phyloP scores from a whole-genome alignment of 2,329 filamentous ascomycete species.

The Akanthomyces uredinophilus region DNA sequence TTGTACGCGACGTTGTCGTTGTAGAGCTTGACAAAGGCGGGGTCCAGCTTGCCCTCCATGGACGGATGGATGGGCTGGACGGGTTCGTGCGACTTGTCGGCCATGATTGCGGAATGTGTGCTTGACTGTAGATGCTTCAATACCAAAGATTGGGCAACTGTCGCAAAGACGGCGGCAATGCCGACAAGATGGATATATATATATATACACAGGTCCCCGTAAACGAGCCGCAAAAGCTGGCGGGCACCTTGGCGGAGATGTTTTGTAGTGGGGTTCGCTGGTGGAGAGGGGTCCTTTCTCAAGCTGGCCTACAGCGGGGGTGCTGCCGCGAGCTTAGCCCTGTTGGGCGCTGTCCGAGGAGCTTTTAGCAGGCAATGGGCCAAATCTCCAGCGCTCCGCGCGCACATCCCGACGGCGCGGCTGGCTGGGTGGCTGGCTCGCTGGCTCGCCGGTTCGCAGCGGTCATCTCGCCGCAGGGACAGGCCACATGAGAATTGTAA shows the following conservation, averaged over 20 bases:
- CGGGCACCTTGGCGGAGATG: not conserved
- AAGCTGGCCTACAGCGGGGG: no score
- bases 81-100: constrained; percentile 31
- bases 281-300: no score
- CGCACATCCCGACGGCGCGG: constrained; percentile 6
- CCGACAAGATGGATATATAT: not conserved
- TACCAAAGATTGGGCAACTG: not conserved
- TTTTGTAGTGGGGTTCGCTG: not conserved
- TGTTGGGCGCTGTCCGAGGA: no score
- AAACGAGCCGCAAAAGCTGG: not conserved
- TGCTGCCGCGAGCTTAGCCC: no score
- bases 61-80: constrained; percentile 45
- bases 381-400: not conserved
- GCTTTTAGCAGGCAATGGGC: no score
- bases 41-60: constrained; percentile 41
- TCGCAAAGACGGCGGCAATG: not conserved
- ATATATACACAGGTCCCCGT: not conserved
- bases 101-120: constrained; percentile 11
- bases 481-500: not conserved
- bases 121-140: not conserved
- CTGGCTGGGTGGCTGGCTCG: not conserved
- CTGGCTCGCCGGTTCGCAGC: not conserved
- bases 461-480: not conserved
- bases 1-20: constrained; percentile 39
- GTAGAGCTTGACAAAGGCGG: constrained; percentile 43